These are phyloP conservation scores for Blumeriella jaapii DNA, from an alignment of 2,329 filamentous ascomycete species.

Conservation along the genomic window DNA sequence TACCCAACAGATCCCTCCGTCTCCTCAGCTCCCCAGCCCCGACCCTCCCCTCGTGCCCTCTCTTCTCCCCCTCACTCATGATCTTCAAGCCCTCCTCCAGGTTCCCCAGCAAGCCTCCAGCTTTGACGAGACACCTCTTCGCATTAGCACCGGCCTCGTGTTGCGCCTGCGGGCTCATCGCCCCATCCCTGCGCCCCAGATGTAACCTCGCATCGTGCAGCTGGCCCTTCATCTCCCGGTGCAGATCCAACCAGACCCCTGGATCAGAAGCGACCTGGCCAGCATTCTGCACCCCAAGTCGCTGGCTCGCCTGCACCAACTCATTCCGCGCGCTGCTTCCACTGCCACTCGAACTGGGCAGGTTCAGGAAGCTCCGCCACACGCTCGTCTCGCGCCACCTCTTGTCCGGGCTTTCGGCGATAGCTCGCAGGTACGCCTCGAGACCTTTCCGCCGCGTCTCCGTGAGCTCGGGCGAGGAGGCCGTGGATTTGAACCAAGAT, in stretches of 20 bases:
- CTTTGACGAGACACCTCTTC: constrained; percentile 60
- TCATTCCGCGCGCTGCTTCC: constrained; percentile 22
- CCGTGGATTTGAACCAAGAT: constrained; percentile 65
- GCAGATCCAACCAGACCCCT: constrained; percentile 62
- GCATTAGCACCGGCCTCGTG: constrained; percentile 62
- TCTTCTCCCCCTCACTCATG: constrained; percentile 38
- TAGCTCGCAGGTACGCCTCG: constrained; percentile 59
- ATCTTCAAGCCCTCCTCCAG: constrained; percentile 53
- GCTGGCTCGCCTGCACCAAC: constrained; percentile 21
- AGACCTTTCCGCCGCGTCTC: constrained; percentile 57
- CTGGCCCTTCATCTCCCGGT: constrained; percentile 59
- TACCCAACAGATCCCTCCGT: constrained; percentile 56
- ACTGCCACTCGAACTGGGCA: constrained; percentile 40
- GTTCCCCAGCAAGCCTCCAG: constrained; percentile 49
- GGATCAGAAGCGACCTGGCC: constrained; percentile 23
- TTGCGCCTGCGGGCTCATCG: constrained; percentile 38
- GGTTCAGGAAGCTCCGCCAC: constrained; percentile 64
- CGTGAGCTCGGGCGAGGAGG: constrained; percentile 56
- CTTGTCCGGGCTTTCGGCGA: constrained; percentile 62
- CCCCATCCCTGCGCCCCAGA: constrained; percentile 57
- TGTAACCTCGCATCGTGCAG: constrained; percentile 56
- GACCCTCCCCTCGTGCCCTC: constrained; percentile 29
- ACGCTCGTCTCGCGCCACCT: constrained; percentile 63
- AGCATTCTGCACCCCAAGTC: constrained; percentile 11
- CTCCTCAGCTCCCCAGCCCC: constrained; percentile 67